Conservation (phyloP, 202 grass and related monocot species). For the Schoenoplectus tabernaemontani region DNA sequence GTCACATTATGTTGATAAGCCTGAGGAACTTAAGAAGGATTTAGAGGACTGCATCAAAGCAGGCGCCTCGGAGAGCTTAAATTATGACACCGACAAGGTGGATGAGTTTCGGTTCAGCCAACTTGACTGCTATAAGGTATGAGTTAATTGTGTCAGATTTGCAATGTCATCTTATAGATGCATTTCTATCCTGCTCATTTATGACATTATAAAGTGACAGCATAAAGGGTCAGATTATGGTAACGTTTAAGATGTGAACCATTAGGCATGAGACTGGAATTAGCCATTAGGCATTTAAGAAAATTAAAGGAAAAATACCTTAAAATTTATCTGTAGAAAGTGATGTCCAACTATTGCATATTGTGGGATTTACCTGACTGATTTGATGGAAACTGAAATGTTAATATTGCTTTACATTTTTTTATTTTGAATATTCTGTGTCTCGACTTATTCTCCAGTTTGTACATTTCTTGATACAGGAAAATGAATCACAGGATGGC, state of each 20-base stretch:
- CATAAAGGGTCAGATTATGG: not conserved
- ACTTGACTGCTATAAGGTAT: slow-evolving; percentile 43
- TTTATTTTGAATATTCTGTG: not conserved
- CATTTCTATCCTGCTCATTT: not conserved
- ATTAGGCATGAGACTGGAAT: not conserved
- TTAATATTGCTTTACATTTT: not conserved
- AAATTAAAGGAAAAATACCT: not conserved
- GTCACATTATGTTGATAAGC: slow-evolving; percentile 20
- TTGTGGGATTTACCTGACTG: no score
- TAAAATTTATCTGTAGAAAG: not conserved
- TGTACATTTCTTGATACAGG: not conserved
- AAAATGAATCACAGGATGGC: slow-evolving; percentile 66
- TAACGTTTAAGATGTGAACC: not conserved
- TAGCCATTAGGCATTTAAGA: not conserved
- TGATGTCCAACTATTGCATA: no score
- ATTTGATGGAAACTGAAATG: no score
- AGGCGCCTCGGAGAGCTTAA: slow-evolving; percentile 22
- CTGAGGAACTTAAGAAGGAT: slow-evolving; percentile 73
- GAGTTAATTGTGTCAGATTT: no score
- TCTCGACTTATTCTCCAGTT: not conserved
- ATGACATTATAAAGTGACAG: not conserved
- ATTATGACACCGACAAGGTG: slow-evolving; percentile 34
- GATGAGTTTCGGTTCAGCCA: slow-evolving; percentile 73
- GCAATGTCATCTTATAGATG: not conserved
- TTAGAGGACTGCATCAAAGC: slow-evolving; percentile 56